Evolutionary conservation across 768 basidiomycete species (phyloP).

Genomic region (Russula brevipes): DNA sequence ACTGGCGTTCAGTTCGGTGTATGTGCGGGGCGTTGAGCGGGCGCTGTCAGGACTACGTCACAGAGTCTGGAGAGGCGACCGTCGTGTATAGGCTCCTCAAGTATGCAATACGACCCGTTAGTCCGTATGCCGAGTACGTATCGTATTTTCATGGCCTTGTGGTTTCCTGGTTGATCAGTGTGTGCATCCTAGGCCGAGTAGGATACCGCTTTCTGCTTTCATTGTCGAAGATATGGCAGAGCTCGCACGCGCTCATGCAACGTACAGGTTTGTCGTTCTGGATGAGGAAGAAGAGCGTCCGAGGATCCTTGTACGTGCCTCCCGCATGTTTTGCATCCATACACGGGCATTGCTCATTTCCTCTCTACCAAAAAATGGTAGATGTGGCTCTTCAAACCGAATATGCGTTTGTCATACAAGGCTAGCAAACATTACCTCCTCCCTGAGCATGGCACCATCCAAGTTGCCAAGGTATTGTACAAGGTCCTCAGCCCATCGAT

Average conservation of each 20-base stretch:
- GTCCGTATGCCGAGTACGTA: conserved; percentile 57
- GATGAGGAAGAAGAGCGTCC: conserved; percentile 85
- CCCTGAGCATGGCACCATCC: conserved; percentile 55
- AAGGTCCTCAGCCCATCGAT: conserved; percentile 65
- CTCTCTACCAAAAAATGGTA: conserved; percentile 41
- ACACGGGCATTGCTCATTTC: neutral
- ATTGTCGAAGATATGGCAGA: conserved; percentile 89
- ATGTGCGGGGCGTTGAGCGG: conserved; percentile 82
- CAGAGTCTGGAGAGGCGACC: conserved; percentile 30
- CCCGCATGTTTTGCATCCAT: neutral
- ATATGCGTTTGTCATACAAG: conserved; percentile 71
- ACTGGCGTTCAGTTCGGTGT: conserved; percentile 66
- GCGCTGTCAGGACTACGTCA: conserved; percentile 51
- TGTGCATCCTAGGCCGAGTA: conserved; percentile 32
- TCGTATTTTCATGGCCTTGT: neutral
- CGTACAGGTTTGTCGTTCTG: conserved; percentile 82
- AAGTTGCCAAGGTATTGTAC: conserved; percentile 81
- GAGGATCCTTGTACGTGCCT: conserved; percentile 62
- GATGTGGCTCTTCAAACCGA: conserved; percentile 96
- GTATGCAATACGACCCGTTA: conserved; percentile 73
- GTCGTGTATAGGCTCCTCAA: conserved; percentile 72
- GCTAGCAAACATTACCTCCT: conserved; percentile 50
- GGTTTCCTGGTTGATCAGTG: conserved; percentile 6
- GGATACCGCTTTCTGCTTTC: conserved; percentile 76
- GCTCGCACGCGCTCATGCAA: conserved; percentile 86